phyloP scores from a whole-genome alignment of 768 basidiomycete genomes.

The Clitopilus passeckerianus region DNA sequence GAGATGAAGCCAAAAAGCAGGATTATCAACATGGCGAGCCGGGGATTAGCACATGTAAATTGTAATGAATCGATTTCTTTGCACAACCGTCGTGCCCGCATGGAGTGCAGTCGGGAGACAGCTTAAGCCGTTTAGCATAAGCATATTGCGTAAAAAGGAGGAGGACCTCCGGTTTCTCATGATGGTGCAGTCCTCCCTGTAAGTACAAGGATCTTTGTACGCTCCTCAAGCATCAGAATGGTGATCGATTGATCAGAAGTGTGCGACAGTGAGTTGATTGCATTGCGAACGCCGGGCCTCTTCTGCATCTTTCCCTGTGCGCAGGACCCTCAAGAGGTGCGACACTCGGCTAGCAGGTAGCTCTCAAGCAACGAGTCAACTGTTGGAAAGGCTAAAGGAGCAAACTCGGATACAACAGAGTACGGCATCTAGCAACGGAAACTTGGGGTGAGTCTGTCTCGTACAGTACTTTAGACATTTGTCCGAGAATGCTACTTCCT shows the following conservation, averaged over 20 bases:
- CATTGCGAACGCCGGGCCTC: background rate
- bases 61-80: no score
- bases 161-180: background rate
- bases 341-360: background rate
- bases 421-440: background rate
- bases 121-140: no score
- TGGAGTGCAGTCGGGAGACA: no score
- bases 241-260: background rate
- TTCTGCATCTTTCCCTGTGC: background rate
- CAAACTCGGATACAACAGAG: background rate
- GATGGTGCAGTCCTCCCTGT: background rate
- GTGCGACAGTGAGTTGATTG: background rate
- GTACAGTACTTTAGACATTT: background rate
- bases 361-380: background rate
- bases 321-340: background rate
- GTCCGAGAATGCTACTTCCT: background rate
- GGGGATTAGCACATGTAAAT: no score
- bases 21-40: no score
- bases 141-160: background rate
- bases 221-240: background rate
- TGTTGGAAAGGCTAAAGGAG: background rate
- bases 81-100: no score
- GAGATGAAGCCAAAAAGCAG: no score
- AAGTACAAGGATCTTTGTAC: background rate
- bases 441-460: background rate